Evolutionary conservation across 192 early-diverging fungal genomes (phyloP).

Genomic region (Backusella westeae): DNA sequence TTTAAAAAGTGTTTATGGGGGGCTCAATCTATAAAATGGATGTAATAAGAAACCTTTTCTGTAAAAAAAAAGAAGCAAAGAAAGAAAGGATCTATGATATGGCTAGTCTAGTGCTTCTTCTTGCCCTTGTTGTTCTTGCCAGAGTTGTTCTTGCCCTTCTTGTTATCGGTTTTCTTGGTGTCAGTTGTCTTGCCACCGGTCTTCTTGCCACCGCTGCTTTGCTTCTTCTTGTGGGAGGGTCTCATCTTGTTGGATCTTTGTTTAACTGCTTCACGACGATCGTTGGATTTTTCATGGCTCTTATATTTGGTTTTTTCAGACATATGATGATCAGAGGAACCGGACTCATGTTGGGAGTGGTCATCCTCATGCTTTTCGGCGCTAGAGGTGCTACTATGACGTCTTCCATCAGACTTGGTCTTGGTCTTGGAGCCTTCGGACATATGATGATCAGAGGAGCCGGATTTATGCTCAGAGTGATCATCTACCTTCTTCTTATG

Average conservation of each 20-base stretch:
- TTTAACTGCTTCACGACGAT: background rate
- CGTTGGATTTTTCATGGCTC: background rate
- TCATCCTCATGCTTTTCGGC: background rate
- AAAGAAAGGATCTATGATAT: background rate
- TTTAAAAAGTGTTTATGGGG: background rate
- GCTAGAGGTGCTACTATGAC: background rate
- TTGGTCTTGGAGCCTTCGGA: background rate
- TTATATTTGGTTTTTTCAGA: background rate
- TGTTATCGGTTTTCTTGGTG: background rate
- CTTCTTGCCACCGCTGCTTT: background rate
- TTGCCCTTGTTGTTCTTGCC: background rate
- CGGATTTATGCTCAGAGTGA: background rate
- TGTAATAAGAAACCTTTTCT: background rate
- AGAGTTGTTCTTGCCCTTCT: background rate
- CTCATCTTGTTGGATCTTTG: background rate
- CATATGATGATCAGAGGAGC: background rate
- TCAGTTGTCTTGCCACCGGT: background rate
- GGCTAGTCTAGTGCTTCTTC: background rate
- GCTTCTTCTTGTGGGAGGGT: background rate
- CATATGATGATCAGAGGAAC: background rate
- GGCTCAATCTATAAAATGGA: conserved; percentile 1
- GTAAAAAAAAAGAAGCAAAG: background rate
- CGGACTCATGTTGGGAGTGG: background rate
- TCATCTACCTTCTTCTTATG: background rate
- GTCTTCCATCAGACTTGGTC: background rate